A percentile compares a stretch with the other conserved stretches of the same genome.
Conservation (phyloP, 2,329 filamentous ascomycete species). For the Neopestalotiopsis sp. region DNA sequence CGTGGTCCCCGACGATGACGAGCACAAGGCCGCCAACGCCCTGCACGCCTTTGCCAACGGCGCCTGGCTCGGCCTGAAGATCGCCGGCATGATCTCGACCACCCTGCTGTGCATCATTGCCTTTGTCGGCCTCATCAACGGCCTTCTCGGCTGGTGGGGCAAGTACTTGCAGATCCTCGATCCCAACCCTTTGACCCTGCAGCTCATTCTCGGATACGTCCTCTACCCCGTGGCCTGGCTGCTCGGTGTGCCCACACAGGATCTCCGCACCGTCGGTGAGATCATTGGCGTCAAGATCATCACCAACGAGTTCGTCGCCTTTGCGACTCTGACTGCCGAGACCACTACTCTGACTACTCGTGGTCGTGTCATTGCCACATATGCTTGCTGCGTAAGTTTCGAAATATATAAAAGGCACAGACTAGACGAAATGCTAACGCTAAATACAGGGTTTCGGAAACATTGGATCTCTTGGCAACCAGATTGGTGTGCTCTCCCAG, state of each 20-base stretch:
- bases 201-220: slow-evolving; percentile 73
- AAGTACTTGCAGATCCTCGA: slow-evolving; percentile 70
- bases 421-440: slow-evolving; percentile 21
- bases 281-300: slow-evolving; percentile 88
- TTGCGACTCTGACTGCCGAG: slow-evolving; percentile 41
- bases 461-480: slow-evolving; percentile 85
- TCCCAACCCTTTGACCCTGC: slow-evolving; percentile 65
- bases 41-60: slow-evolving; percentile 79
- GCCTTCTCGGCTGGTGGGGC: slow-evolving; percentile 76
- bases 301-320: slow-evolving; percentile 76
- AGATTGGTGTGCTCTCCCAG: slow-evolving; percentile 87
- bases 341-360: slow-evolving; percentile 63
- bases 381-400: slow-evolving; percentile 71
- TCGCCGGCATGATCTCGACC: slow-evolving; percentile 75
- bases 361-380: slow-evolving; percentile 82
- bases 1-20: slow-evolving; percentile 79
- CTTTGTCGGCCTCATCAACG: slow-evolving; percentile 70
- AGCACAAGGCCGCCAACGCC: slow-evolving; percentile 77
- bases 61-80: slow-evolving; percentile 77
- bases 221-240: slow-evolving; percentile 76
- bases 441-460: slow-evolving; percentile 71
- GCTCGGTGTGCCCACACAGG: slow-evolving; percentile 69
- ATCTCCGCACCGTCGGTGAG: slow-evolving; percentile 74
- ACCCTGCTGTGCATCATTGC: slow-evolving; percentile 77
- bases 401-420: background rate